Evolutionary conservation across 2,329 filamentous ascomycete species (phyloP), one percentile per base, ranked within the genome.

Genomic region (Diplodia intermedia): DNA sequence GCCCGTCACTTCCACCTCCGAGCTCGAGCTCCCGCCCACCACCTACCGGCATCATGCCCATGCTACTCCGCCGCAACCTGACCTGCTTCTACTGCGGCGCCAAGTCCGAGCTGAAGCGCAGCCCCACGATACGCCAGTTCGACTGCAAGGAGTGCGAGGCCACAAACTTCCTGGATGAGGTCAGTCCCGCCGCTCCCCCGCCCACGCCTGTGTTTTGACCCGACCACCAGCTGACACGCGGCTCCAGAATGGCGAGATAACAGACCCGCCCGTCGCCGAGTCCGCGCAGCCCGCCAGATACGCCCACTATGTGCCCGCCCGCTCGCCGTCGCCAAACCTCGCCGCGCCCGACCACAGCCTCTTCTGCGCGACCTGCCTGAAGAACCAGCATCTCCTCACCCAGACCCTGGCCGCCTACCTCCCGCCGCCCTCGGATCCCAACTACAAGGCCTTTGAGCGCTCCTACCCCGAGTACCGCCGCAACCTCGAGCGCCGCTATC

Each of bases 161-260:
- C 20, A 89, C 90, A 69, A 99, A 98, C 79, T 91, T 92, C 81
- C 84, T 97, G 38, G 95, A 99, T 77, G 86, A 94, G 82, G 93
- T 95, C 81, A 69, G 83, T 76, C 43, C 40, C 55, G 18, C 57
- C 4, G 15, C 23, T 31, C 26, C 76, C 43, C 40, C 55, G 18
- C 57, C 3, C 31, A 29, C 20, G 18, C 40, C 11, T 53, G 12
- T 67, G 47, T 18, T 18, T 38, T 8, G 31, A 33, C 31, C 31
- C 31, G 31, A 33, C 3, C 18, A 69, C 23, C 69, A 53, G 38
- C 65, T 66, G 75, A 73, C 43, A 69, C 71, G n/a, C 70, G n/a
- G 3, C 38, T 69, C 2, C 74, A 95, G 91, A 88, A 92, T 77
- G 94, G 94, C 74, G 89, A 96, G 62, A 95, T 98, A 71, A 91